Evolutionary conservation across 2,329 filamentous ascomycete species (phyloP).

Genomic region (Capronia coronata): DNA sequence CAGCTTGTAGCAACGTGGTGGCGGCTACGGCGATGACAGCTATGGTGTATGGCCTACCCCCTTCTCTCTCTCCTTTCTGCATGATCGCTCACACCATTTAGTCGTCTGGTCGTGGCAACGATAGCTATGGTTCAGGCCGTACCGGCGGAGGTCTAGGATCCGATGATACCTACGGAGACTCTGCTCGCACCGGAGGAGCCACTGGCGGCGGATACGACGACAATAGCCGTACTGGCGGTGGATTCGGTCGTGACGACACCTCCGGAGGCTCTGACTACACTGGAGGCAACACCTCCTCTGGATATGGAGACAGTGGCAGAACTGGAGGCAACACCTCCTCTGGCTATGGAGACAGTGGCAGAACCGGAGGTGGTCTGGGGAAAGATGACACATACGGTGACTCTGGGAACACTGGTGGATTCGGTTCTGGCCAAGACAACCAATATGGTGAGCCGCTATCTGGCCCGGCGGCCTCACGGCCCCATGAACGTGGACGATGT

Average conservation of each 20-base stretch:
- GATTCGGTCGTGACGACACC: slow-evolving; percentile 17
- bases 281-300: slow-evolving; percentile 12
- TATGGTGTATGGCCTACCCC: slow-evolving; percentile 11
- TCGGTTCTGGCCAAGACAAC: slow-evolving; percentile 10
- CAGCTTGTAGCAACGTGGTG: slow-evolving; percentile 17
- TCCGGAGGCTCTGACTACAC: slow-evolving; percentile 18
- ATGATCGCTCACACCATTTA: not conserved
- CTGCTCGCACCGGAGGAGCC: slow-evolving; percentile 13
- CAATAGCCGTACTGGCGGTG: slow-evolving; percentile 10
- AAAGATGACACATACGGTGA: slow-evolving; percentile 4
- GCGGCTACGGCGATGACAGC: slow-evolving; percentile 24
- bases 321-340: slow-evolving; percentile 6
- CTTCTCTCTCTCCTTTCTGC: not conserved
- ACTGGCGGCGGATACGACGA: slow-evolving; percentile 11
- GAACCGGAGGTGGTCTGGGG: slow-evolving; percentile 6
- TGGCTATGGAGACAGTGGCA: not conserved
- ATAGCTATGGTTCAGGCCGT: slow-evolving; percentile 8
- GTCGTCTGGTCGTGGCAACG: slow-evolving; percentile 5
- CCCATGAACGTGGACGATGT: not conserved
- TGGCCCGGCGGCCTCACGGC: no score
- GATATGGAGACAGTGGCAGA: not conserved
- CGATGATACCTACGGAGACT: slow-evolving; percentile 21
- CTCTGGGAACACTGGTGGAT: slow-evolving; percentile 8
- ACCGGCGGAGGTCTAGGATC: slow-evolving; percentile 23
- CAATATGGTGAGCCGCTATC: slow-evolving; percentile 1